A percentile compares a stretch with the other conserved stretches of the same genome.
Conservation (phyloP, 177 flowering plant genomes). For the Vitis hybrid region DNA sequence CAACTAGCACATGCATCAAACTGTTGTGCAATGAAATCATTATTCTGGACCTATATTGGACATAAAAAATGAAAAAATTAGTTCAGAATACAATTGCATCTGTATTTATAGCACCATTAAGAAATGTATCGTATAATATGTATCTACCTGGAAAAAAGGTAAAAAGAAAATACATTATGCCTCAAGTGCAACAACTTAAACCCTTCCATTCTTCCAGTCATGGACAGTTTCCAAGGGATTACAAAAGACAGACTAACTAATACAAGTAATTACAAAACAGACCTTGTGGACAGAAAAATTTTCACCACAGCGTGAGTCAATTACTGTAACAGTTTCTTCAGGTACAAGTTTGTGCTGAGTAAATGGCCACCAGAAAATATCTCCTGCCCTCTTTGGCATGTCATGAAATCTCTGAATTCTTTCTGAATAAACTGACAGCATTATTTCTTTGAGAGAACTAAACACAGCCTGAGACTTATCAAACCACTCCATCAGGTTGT, state of each 20-base stretch:
- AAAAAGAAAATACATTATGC: no score
- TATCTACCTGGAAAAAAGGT: neutral
- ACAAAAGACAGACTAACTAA: slow-evolving; percentile 4
- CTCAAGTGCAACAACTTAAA: no score
- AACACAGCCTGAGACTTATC: slow-evolving; percentile 60
- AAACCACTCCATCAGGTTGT: slow-evolving; percentile 84
- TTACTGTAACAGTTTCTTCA: slow-evolving; percentile 75
- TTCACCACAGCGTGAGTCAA: slow-evolving; percentile 97
- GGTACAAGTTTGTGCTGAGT: slow-evolving; percentile 92
- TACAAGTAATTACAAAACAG: slow-evolving; percentile 8
- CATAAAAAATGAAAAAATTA: slow-evolving; percentile 7
- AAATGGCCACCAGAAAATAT: slow-evolving; percentile 96
- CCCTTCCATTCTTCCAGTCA: no score
- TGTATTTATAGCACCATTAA: neutral
- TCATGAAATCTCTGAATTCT: slow-evolving; percentile 57
- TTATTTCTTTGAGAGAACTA: slow-evolving; percentile 53
- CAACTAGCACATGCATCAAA: slow-evolving; percentile 99
- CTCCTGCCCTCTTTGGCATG: slow-evolving; percentile 73
- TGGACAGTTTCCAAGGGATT: neutral
- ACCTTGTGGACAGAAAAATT: slow-evolving; percentile 91
- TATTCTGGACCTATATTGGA: slow-evolving; percentile 28
- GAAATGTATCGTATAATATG: no score
- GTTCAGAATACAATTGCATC: neutral
- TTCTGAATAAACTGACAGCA: slow-evolving; percentile 56
- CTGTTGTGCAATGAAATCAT: slow-evolving; percentile 52